Conservation (phyloP, 768 basidiomycete species). For the Russula foetens region DNA sequence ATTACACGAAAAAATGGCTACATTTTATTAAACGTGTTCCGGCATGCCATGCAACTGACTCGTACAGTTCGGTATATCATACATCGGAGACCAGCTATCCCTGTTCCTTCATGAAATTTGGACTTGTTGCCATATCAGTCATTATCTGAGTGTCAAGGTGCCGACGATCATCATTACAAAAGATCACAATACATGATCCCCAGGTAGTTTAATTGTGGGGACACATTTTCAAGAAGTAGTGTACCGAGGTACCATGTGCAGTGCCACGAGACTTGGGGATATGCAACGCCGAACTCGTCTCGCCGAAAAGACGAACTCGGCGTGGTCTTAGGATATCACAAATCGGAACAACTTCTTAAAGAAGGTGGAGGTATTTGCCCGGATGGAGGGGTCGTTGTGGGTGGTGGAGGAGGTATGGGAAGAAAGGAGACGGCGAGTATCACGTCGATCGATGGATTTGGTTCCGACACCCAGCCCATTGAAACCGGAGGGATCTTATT, state of each 20-base stretch:
- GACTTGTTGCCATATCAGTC: background rate
- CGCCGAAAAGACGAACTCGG: background rate
- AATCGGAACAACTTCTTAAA: background rate
- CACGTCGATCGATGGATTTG: background rate
- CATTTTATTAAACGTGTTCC: background rate
- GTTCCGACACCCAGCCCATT: background rate
- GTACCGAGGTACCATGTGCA: background rate
- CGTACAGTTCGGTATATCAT: background rate
- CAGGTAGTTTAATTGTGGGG: background rate
- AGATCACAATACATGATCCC: background rate
- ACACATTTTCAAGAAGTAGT: background rate
- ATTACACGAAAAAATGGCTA: conserved; percentile 5
- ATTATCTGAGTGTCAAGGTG: background rate
- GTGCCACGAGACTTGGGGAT: background rate
- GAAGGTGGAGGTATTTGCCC: background rate
- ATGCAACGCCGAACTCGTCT: background rate
- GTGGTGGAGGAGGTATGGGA: background rate
- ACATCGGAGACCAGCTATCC: conserved; percentile 1
- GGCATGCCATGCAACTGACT: background rate
- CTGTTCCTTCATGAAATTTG: background rate
- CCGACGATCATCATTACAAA: background rate
- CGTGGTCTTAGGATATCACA: background rate
- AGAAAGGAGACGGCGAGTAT: background rate
- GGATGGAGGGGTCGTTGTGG: background rate
- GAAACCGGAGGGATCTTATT: background rate